Evolutionary conservation across 2,329 filamentous ascomycete genomes (phyloP).

Genomic region (Beauveria brongniartii): DNA sequence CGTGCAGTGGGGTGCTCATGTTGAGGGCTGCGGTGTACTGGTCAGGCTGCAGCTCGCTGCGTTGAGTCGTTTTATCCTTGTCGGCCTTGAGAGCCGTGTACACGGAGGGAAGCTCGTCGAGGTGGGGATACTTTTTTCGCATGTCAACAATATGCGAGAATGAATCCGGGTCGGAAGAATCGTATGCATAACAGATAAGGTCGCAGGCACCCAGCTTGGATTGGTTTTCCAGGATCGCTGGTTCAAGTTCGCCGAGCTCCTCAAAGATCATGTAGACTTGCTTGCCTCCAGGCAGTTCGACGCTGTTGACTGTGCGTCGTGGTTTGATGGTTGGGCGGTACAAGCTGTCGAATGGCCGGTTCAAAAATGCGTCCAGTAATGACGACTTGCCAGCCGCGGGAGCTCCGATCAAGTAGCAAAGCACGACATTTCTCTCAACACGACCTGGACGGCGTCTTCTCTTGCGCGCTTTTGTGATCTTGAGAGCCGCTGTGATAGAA

Average conservation of each 20-base stretch:
- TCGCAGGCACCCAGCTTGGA: slow-evolving; percentile 88
- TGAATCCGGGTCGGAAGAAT: slow-evolving; percentile 92
- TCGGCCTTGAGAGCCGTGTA: slow-evolving; percentile 95
- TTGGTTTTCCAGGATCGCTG: slow-evolving; percentile 86
- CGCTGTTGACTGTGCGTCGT: slow-evolving; percentile 87
- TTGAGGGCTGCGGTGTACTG: slow-evolving; percentile 78
- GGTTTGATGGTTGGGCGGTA: slow-evolving; percentile 95
- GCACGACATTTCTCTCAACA: slow-evolving; percentile 88
- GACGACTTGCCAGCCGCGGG: slow-evolving; percentile 84
- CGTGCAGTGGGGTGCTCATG: slow-evolving; percentile 87
- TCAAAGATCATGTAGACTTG: slow-evolving; percentile 95
- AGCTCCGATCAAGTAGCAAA: slow-evolving; percentile 86
- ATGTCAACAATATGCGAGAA: slow-evolving; percentile 86
- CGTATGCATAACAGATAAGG: slow-evolving; percentile 89
- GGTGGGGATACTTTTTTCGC: slow-evolving; percentile 67
- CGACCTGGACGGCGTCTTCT: slow-evolving; percentile 71
- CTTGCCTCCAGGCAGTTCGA: slow-evolving; percentile 90
- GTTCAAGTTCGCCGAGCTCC: slow-evolving; percentile 91
- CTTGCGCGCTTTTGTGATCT: slow-evolving; percentile 88
- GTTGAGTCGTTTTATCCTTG: slow-evolving; percentile 92
- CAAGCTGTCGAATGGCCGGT: slow-evolving; percentile 71
- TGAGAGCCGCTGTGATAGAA: slow-evolving; percentile 74
- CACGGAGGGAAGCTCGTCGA: slow-evolving; percentile 83
- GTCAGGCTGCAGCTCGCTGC: slow-evolving; percentile 84
- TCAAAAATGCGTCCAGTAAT: slow-evolving; percentile 83